Evolutionary conservation across 2,329 filamentous ascomycete species (phyloP).

Genomic region (Stachybotrys chartarum): DNA sequence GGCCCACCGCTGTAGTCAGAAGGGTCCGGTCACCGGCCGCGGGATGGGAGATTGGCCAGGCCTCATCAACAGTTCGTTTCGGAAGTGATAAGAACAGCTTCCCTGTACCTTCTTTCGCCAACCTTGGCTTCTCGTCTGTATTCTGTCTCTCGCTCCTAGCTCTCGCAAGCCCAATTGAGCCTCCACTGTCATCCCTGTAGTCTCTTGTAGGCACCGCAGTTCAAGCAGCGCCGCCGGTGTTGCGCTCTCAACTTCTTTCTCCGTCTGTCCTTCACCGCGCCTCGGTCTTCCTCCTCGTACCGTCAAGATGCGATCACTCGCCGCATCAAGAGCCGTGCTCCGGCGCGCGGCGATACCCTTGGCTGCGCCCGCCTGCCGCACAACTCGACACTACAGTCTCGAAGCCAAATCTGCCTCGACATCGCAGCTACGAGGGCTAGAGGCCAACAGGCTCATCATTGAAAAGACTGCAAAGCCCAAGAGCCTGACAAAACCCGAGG

Average conservation of each 20-base stretch:
- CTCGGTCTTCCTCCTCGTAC: not conserved
- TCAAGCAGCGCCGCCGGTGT: not conserved
- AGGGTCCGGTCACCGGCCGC: not conserved
- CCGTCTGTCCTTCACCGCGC: not conserved
- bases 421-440: conserved; percentile 58
- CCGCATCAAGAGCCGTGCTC: conserved; percentile 17
- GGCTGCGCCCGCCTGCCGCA: conserved; percentile 19
- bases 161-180: not conserved
- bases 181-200: not conserved
- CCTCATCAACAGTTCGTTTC: not conserved
- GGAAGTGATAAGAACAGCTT: not conserved
- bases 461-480: conserved; percentile 72
- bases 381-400: conserved; percentile 41
- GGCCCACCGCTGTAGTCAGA: not conserved
- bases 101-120: not conserved
- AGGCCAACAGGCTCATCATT: conserved; percentile 69
- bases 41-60: not conserved
- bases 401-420: conserved; percentile 40
- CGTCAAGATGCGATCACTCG: conserved; percentile 22
- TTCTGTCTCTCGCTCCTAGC: not conserved
- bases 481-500: conserved; percentile 62
- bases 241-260: not conserved
- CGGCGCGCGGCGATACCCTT: conserved; percentile 31
- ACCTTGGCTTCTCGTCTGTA: not conserved
- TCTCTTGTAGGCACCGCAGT: not conserved